Percentiles rank a stretch among this genome's conserved stretches.
phyloP scores from a whole-genome alignment of 140 eudicot genomes.

The Cichorium intybus region DNA sequence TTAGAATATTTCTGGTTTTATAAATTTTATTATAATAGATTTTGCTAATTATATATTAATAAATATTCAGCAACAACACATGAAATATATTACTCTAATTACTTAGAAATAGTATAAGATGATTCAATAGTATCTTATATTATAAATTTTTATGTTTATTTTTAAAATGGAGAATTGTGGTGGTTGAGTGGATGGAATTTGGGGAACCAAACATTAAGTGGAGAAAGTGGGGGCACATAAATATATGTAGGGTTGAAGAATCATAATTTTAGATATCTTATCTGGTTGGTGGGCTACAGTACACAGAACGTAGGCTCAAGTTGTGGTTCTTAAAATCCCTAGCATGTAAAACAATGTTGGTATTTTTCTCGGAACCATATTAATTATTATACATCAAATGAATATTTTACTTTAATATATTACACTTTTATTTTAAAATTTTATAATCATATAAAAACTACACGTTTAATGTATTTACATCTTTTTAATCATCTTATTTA shows the following conservation, averaged over 20 bases:
- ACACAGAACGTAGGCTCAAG: background rate
- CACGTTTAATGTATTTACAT: too few relatives aligned
- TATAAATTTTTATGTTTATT: background rate
- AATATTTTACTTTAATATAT: too few relatives aligned
- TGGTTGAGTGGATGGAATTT: slow-evolving; percentile 25
- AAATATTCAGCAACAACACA: too few relatives aligned
- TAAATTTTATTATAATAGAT: too few relatives aligned
- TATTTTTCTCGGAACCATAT: background rate
- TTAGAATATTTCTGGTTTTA: too few relatives aligned
- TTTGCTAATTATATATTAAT: too few relatives aligned
- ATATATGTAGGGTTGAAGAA: slow-evolving; percentile 19
- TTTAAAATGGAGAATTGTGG: background rate
- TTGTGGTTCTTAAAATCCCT: background rate
- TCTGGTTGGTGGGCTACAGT: slow-evolving; percentile 16
- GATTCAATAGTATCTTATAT: background rate
- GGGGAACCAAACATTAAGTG: slow-evolving; percentile 25
- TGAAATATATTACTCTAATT: too few relatives aligned
- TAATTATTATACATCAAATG: too few relatives aligned
- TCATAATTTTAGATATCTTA: slow-evolving; percentile 4
- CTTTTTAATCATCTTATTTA: too few relatives aligned
- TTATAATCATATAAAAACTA: too few relatives aligned
- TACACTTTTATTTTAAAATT: too few relatives aligned
- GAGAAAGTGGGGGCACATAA: slow-evolving; percentile 5
- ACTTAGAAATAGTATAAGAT: background rate
- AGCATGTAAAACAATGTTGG: background rate